These are phyloP conservation scores for Pelargonium fulgidum DNA, from an alignment of 441 rosid genomes.

Conservation along the genomic window DNA sequence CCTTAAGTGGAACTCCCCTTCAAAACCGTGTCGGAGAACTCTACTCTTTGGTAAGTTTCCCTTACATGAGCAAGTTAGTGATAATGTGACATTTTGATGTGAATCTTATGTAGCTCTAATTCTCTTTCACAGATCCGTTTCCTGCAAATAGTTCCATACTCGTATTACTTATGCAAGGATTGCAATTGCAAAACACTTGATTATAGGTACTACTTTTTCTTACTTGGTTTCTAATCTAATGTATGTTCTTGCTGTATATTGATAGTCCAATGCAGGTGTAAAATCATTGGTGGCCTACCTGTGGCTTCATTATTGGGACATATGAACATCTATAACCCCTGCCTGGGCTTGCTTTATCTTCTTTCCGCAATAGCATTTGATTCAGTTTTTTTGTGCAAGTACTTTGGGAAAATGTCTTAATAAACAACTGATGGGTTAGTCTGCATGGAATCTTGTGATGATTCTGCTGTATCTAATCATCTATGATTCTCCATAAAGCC, in stretches of 20 bases:
- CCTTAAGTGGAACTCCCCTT: slow-evolving; percentile 96
- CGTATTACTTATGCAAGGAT: slow-evolving; percentile 89
- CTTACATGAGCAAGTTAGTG: slow-evolving; percentile 12
- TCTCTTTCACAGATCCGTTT: slow-evolving; percentile 68
- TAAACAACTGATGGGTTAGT: background rate
- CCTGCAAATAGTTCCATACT: slow-evolving; percentile 77
- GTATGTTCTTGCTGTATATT: background rate
- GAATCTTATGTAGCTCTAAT: slow-evolving; percentile 19
- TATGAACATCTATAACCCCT: background rate
- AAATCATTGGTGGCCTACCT: background rate
- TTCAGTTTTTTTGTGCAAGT: too few species aligned
- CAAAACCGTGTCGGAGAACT: slow-evolving; percentile 99
- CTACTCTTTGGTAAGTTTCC: slow-evolving; percentile 71
- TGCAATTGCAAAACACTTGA: slow-evolving; percentile 89
- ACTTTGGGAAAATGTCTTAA: too few species aligned
- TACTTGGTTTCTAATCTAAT: slow-evolving; percentile 1
- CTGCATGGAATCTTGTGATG: background rate
- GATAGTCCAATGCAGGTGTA: background rate
- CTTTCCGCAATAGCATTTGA: too few species aligned
- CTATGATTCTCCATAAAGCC: background rate
- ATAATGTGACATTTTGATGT: slow-evolving; percentile 17
- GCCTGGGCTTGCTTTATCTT: background rate
- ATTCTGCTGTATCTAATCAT: background rate
- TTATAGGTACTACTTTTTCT: slow-evolving; percentile 39
- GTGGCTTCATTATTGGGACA: background rate